Conservation (phyloP, 2,329 filamentous ascomycete species). For the Sporothrix mexicana region DNA sequence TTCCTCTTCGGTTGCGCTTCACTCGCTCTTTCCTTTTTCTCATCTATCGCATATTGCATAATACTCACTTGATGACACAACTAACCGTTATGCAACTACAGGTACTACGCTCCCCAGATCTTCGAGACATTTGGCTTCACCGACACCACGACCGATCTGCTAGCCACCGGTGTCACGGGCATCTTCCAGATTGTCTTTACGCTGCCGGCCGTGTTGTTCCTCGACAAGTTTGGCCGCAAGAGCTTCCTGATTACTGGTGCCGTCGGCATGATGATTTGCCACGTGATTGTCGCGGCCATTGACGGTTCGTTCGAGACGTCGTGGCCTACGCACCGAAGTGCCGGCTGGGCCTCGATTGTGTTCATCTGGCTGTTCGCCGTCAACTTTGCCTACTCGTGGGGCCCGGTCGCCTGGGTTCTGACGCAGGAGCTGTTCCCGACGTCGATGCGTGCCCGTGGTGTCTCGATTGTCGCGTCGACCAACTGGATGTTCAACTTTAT, state of each 20-base stretch:
- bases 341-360: constrained; percentile 30
- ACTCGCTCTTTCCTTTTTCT: neutral
- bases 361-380: constrained; percentile 34
- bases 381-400: constrained; percentile 36
- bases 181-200: constrained; percentile 54
- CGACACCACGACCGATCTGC: constrained; percentile 62
- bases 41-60: neutral
- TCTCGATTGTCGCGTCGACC: constrained; percentile 47
- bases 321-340: constrained; percentile 30
- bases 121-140: constrained; percentile 68
- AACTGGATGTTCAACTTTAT: constrained; percentile 57
- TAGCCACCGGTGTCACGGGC: constrained; percentile 68
- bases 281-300: constrained; percentile 82
- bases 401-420: constrained; percentile 39
- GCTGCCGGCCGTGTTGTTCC: constrained; percentile 62
- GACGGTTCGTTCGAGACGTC: constrained; percentile 57
- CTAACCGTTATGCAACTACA: neutral
- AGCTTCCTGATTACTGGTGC: constrained; percentile 40
- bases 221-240: constrained; percentile 56
- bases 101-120: constrained; percentile 70
- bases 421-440: constrained; percentile 46
- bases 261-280: constrained; percentile 73
- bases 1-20: no score
- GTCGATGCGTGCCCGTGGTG: constrained; percentile 30
- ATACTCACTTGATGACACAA: neutral